A percentile compares a stretch with the other conserved stretches of the same genome.
These are phyloP conservation scores for Lepraria neglecta DNA, from an alignment of 495 filamentous ascomycete species.

Conservation along the genomic window DNA sequence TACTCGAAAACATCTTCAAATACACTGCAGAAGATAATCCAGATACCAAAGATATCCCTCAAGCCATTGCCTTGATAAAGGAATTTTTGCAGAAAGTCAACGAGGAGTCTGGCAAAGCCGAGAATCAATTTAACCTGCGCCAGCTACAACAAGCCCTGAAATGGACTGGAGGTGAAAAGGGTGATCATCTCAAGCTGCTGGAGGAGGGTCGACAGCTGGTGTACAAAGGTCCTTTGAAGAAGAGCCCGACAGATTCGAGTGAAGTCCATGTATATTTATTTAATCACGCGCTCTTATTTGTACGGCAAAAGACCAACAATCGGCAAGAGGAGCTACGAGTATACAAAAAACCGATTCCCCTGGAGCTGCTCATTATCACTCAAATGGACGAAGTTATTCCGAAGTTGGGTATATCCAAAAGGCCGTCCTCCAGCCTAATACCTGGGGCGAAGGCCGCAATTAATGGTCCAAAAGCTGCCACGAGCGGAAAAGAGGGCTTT, in stretches of 20 bases:
- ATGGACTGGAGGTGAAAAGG: slow-evolving; percentile 77
- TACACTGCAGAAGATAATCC: slow-evolving; percentile 79
- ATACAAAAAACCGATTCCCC: slow-evolving; percentile 89
- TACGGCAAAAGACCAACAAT: slow-evolving; percentile 81
- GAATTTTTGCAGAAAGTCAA: slow-evolving; percentile 86
- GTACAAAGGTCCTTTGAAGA: slow-evolving; percentile 89
- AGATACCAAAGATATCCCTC: slow-evolving; percentile 86
- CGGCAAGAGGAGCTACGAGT: slow-evolving; percentile 92
- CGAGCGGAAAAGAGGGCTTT: slow-evolving; percentile 63
- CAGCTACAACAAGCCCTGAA: slow-evolving; percentile 83
- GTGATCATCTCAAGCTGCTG: slow-evolving; percentile 81
- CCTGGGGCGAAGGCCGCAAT: slow-evolving; percentile 58
- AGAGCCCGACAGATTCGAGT: slow-evolving; percentile 74
- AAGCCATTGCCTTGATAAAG: slow-evolving; percentile 76
- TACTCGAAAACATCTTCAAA: slow-evolving; percentile 88
- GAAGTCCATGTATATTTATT: slow-evolving; percentile 94
- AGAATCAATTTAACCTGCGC: slow-evolving; percentile 95
- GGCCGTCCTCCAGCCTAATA: slow-evolving; percentile 82
- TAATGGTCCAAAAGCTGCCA: slow-evolving; percentile 40
- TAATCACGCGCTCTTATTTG: slow-evolving; percentile 87
- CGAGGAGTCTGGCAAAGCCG: slow-evolving; percentile 88
- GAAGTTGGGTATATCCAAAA: slow-evolving; percentile 68
- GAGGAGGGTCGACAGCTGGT: slow-evolving; percentile 90
- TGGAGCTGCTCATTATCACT: slow-evolving; percentile 87
- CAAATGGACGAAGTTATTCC: slow-evolving; percentile 96